phyloP scores from a whole-genome alignment of 148 eudicot species.

The Camellia granthamiana region DNA sequence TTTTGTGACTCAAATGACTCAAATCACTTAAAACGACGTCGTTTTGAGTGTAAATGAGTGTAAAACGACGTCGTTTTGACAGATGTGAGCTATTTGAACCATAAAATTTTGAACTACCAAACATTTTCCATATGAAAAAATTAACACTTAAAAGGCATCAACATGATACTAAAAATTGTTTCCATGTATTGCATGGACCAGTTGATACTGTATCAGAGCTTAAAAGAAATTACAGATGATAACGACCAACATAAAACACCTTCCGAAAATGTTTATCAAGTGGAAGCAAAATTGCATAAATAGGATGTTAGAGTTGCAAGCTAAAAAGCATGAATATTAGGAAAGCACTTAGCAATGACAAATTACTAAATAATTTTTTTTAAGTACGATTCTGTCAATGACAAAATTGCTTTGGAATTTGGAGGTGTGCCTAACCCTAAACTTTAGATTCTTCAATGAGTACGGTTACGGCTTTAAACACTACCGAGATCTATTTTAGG shows the following conservation, averaged over 20 bases:
- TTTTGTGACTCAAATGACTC: no score
- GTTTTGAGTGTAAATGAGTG: no score
- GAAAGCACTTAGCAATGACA: not conserved
- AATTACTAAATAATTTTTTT: not conserved
- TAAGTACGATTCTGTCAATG: not conserved
- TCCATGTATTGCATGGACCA: no score
- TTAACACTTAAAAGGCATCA: no score
- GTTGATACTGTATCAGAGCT: not conserved
- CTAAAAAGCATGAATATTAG: not conserved
- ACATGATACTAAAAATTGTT: no score
- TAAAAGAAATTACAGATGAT: not conserved
- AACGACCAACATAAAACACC: not conserved
- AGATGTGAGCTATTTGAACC: no score
- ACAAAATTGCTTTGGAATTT: not conserved
- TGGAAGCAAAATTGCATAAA: not conserved
- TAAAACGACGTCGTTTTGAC: no score
- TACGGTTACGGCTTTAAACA: slow-evolving; percentile 37
- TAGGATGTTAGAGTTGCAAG: not conserved
- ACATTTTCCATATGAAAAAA: not conserved
- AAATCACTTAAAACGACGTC: no score
- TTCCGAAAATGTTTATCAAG: not conserved
- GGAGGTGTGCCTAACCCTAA: slow-evolving; percentile 45
- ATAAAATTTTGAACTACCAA: no score
- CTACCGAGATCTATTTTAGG: slow-evolving; percentile 30
- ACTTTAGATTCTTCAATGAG: slow-evolving; percentile 14